Conservation (phyloP, 2,329 filamentous ascomycete species). For the Aspergillus pseudonomiae region DNA sequence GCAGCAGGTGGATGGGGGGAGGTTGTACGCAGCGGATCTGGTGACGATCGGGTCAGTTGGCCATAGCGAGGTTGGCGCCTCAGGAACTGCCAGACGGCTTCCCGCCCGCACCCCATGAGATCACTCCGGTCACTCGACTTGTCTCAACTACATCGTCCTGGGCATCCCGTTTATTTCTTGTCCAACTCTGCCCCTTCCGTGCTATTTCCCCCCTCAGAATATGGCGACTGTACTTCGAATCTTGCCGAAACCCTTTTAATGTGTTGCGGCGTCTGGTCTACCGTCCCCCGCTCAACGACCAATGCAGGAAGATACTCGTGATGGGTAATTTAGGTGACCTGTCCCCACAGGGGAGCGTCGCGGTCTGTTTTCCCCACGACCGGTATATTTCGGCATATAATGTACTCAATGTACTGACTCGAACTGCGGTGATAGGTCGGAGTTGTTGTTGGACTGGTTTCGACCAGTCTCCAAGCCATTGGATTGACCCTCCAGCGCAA, state of each 20-base stretch:
- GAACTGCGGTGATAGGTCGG: slow-evolving; percentile 65
- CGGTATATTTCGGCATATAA: background rate
- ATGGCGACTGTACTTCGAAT: slow-evolving; percentile 13
- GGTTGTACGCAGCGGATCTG: slow-evolving; percentile 17
- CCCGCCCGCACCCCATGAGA: slow-evolving; percentile 7
- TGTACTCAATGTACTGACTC: slow-evolving; percentile 19
- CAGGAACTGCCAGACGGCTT: slow-evolving; percentile 8
- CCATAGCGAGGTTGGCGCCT: slow-evolving; percentile 2
- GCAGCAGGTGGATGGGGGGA: slow-evolving; percentile 8
- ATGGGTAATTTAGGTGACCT: slow-evolving; percentile 76
- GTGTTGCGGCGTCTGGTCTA: slow-evolving; percentile 14
- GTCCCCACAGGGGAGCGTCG: slow-evolving; percentile 76
- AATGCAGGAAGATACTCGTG: slow-evolving; percentile 41
- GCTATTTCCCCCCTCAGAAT: background rate
- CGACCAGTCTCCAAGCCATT: slow-evolving; percentile 91
- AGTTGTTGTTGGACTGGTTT: slow-evolving; percentile 88
- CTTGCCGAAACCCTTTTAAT: slow-evolving; percentile 16
- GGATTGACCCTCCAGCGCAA: slow-evolving; percentile 96
- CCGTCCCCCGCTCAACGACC: slow-evolving; percentile 23
- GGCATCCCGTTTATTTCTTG: background rate
- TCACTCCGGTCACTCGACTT: slow-evolving; percentile 17
- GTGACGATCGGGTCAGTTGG: slow-evolving; percentile 18
- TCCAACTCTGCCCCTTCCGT: background rate
- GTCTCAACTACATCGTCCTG: slow-evolving; percentile 4
- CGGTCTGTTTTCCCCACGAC: slow-evolving; percentile 56